These are phyloP conservation scores for Phialophora expanda DNA, from an alignment of 2,329 filamentous ascomycete genomes.

Conservation along the genomic window DNA sequence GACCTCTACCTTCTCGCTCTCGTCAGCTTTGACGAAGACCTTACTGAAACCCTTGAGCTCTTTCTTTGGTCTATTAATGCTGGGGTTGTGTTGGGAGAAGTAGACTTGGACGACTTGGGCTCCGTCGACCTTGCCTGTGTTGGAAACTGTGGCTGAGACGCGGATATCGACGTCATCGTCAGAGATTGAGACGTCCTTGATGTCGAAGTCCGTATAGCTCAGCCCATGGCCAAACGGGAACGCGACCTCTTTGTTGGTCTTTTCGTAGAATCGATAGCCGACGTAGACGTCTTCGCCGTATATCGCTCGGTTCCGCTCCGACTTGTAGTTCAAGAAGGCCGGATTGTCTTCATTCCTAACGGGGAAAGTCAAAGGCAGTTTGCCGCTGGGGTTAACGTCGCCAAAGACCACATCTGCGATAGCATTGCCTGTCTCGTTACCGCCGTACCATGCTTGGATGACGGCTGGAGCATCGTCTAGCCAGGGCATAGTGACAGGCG, in stretches of 20 bases:
- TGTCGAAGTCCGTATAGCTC: slow-evolving; percentile 73
- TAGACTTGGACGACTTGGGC: slow-evolving; percentile 63
- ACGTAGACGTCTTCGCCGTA: slow-evolving; percentile 83
- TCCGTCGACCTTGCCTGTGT: slow-evolving; percentile 60
- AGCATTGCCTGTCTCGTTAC: slow-evolving; percentile 83
- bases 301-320: slow-evolving; percentile 71
- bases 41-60: slow-evolving; percentile 72
- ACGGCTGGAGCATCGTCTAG: slow-evolving; percentile 58
- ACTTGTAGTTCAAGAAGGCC: slow-evolving; percentile 74
- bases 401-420: slow-evolving; percentile 80
- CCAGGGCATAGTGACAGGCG: slow-evolving; percentile 64
- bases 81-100: slow-evolving; percentile 52
- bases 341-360: slow-evolving; percentile 71
- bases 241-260: slow-evolving; percentile 65
- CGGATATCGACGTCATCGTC: slow-evolving; percentile 54
- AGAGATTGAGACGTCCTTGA: slow-evolving; percentile 56
- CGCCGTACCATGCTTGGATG: slow-evolving; percentile 82
- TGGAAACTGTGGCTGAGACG: slow-evolving; percentile 56
- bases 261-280: slow-evolving; percentile 81
- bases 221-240: slow-evolving; percentile 83
- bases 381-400: slow-evolving; percentile 73
- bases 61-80: slow-evolving; percentile 62
- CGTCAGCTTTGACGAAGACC: slow-evolving; percentile 64
- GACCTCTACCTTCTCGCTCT: slow-evolving; percentile 63
- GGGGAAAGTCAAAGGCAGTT: slow-evolving; percentile 76